phyloP scores from a whole-genome alignment of 805 yeast genomes.

The Yarrowia sp. region DNA sequence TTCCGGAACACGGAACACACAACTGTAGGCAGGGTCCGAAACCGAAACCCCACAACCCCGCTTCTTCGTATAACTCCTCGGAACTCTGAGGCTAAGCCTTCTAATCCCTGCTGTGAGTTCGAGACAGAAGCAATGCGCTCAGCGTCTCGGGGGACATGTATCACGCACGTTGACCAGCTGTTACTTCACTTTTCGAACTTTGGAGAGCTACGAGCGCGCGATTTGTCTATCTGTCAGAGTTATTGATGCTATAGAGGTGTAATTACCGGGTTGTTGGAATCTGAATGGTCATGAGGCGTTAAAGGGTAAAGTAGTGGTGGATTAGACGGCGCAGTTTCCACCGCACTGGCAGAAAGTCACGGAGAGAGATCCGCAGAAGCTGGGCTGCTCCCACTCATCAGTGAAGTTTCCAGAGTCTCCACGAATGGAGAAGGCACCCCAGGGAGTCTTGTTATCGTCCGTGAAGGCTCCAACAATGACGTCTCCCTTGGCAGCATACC shows the following conservation, averaged over 20 bases:
- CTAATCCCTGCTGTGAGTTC: neutral
- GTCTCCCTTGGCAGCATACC: constrained; percentile 13
- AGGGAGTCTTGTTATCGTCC: constrained; percentile 4
- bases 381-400: constrained; percentile 16
- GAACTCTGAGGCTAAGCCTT: neutral
- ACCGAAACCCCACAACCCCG: neutral
- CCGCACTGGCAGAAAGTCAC: constrained; percentile 11
- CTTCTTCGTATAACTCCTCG: neutral
- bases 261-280: neutral
- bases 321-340: neutral
- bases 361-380: neutral
- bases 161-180: too few species aligned
- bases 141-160: too few species aligned
- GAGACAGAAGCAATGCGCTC: neutral
- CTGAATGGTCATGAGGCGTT: neutral
- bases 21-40: neutral
- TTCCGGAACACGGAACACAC: neutral
- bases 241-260: constrained; percentile 4
- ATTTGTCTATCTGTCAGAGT: neutral
- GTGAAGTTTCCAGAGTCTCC: constrained; percentile 5
- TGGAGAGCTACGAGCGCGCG: too few species aligned
- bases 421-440: constrained; percentile 10
- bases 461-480: constrained; percentile 7
- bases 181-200: neutral
- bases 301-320: too few species aligned